Base-by-base conservation (phyloP, 371 early-diverging fungal species). In the Syncephalis fuscata region DNA sequence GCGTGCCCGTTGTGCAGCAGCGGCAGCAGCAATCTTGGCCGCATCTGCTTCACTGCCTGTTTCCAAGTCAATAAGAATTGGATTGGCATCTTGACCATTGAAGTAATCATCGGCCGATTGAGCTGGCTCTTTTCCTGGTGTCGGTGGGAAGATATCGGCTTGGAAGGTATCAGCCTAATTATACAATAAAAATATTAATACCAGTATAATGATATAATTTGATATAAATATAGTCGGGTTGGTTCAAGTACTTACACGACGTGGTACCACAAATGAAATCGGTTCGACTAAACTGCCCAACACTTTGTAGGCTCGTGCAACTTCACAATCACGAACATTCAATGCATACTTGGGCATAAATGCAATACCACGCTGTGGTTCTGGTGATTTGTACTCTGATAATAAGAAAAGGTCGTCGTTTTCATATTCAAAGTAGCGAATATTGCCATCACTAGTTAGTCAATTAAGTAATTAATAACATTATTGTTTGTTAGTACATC, bases 391-490 rank as follows among this genome's bases (percentile, higher is more conserved):
- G 68, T 75, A 90, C 60, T 91, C 92, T 46, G 88, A 78, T 24
- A 97, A 62, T 46, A 58, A 64, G 70, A 73, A 79, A 51, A 96
- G 57, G 39, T 72, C 77, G 52, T 83, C 82, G 57, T 84, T 82
- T 44, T 87, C 92, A 44, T 79, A 90, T 67, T 97, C 98, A 62
- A 81, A 97, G 73, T 96, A 96, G 38, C 93, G 82, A 60, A 97
- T 94, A 64, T 90, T 95, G 43, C 94, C 94, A 62, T 97, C 98
- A 59, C 98, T 88, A n/a, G n/a, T n/a, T n/a, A n/a, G n/a, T n/a
- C n/a, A n/a, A n/a, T n/a, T n/a, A n/a, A n/a, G n/a, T n/a, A n/a
- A n/a, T n/a, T n/a, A n/a, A n/a, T n/a, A n/a, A n/a, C n/a, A n/a
- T n/a, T n/a, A n/a, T n/a, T n/a, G n/a, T n/a, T n/a, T n/a, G n/a